Conservation (phyloP, 768 basidiomycete species). For the Russula virescens region DNA sequence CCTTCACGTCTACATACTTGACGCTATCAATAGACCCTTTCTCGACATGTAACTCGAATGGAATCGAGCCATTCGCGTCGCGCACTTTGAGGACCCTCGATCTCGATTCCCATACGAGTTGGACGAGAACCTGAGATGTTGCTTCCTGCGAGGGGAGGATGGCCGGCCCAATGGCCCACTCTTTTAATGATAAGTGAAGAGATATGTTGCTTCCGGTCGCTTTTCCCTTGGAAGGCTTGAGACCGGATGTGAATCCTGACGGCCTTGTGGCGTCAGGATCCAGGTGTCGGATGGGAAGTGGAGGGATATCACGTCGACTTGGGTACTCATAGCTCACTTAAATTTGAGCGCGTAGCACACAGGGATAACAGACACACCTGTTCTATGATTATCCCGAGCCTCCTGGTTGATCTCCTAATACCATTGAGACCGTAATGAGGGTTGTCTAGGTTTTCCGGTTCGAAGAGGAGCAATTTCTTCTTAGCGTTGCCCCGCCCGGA, state of each 20-base stretch:
- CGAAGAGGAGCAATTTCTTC: background rate
- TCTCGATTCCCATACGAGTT: constrained; percentile 6
- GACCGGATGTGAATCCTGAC: constrained; percentile 5
- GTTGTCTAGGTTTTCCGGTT: background rate
- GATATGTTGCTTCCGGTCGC: background rate
- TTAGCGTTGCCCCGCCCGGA: background rate
- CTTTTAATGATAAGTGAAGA: constrained; percentile 4
- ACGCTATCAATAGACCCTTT: background rate
- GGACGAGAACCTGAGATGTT: background rate
- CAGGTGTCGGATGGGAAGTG: background rate
- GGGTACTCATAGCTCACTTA: background rate
- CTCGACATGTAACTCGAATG: constrained; percentile 10
- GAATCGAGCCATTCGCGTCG: background rate
- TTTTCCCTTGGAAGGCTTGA: background rate
- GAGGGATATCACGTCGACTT: too few species aligned
- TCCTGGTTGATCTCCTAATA: too few species aligned
- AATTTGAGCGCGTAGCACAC: background rate
- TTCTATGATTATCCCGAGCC: too few species aligned
- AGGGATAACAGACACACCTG: background rate
- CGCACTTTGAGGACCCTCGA: constrained; percentile 1
- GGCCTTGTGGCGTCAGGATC: constrained; percentile 4
- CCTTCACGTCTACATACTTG: constrained; percentile 9
- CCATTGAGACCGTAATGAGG: background rate
- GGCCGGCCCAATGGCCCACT: constrained; percentile 8
- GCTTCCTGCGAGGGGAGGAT: background rate